Percentiles rank a stretch among this genome's conserved stretches.
These are phyloP conservation scores for Penicillium nordicum DNA, from an alignment of 2,329 filamentous ascomycete genomes.

Conservation along the genomic window DNA sequence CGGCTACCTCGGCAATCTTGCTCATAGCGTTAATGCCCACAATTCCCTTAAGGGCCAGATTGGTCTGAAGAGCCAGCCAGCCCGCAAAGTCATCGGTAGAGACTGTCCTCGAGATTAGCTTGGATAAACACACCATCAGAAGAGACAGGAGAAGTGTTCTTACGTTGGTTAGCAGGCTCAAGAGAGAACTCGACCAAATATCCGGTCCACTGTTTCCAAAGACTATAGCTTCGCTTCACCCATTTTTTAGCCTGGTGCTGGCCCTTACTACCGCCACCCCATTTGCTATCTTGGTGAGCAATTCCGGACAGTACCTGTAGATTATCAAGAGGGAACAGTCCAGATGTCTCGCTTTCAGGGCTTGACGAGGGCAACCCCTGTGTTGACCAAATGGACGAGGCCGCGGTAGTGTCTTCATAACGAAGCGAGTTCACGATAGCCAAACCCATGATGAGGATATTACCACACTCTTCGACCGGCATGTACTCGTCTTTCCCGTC, in stretches of 20 bases:
- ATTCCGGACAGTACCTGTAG: conserved; percentile 52
- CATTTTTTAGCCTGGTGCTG: conserved; percentile 59
- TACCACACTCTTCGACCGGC: conserved; percentile 60
- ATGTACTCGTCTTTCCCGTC: conserved; percentile 55
- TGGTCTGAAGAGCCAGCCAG: conserved; percentile 72
- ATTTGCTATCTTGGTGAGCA: conserved; percentile 59
- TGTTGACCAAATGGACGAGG: conserved; percentile 58
- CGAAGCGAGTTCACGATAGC: conserved; percentile 71
- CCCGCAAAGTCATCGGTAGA: conserved; percentile 84
- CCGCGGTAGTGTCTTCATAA: conserved; percentile 56
- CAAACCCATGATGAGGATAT: conserved; percentile 79
- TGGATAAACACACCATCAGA: not conserved
- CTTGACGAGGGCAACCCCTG: conserved; percentile 27
- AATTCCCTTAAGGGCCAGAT: conserved; percentile 79
- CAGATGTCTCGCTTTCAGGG: conserved; percentile 23
- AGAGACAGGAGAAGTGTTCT: conserved; percentile 17
- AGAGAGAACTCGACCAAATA: conserved; percentile 74
- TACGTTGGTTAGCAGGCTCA: conserved; percentile 68
- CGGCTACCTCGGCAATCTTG: conserved; percentile 62
- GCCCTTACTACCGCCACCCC: conserved; percentile 55
- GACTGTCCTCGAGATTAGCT: conserved; percentile 42
- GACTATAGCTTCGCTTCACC: conserved; percentile 65
- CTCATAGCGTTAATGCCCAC: conserved; percentile 77
- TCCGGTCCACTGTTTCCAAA: conserved; percentile 74
- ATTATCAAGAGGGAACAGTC: conserved; percentile 48